These are phyloP conservation scores for Discostella stelligeroides DNA, from an alignment of 108 stramenopile species.

Conservation along the genomic window DNA sequence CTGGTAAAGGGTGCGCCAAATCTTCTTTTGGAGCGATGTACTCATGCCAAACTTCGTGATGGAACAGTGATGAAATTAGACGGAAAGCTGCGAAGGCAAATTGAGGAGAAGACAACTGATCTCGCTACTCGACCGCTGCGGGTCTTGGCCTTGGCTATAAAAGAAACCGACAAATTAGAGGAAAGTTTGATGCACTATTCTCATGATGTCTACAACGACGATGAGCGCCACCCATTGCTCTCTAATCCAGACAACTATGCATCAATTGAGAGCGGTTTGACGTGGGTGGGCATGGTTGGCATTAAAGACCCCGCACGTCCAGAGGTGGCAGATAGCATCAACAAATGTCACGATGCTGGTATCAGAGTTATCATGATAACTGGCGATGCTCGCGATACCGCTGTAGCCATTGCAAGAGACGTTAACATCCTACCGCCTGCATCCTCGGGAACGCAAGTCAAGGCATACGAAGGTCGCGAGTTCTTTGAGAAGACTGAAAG, in stretches of 20 bases:
- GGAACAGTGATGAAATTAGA: conserved; percentile 81
- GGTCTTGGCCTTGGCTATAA: conserved; percentile 91
- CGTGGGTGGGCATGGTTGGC: conserved; percentile 93
- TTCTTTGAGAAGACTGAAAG: conserved; percentile 74
- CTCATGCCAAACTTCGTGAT: conserved; percentile 81
- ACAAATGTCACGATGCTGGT: conserved; percentile 87
- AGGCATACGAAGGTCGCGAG: conserved; percentile 87
- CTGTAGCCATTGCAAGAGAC: conserved; percentile 89
- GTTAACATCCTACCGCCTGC: conserved; percentile 70
- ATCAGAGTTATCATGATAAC: conserved; percentile 99
- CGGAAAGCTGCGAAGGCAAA: conserved; percentile 57
- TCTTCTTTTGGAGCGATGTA: conserved; percentile 89
- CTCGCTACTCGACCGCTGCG: conserved; percentile 93
- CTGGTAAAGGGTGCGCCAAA: conserved; percentile 98
- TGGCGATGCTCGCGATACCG: conserved; percentile 97
- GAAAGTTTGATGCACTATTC: conserved; percentile 46
- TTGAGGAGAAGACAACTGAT: conserved; percentile 71
- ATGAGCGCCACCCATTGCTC: conserved; percentile 53
- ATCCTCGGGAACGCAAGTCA: conserved; percentile 46
- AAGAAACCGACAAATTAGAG: conserved; percentile 73
- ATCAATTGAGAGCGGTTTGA: conserved; percentile 91
- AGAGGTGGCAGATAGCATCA: conserved; percentile 95
- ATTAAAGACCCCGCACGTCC: conserved; percentile 99
- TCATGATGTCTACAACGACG: conserved; percentile 34
- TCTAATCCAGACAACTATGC: conserved; percentile 78